Base-by-base conservation (phyloP, 2,329 filamentous ascomycete genomes). In the Acrocalymma vagum region DNA sequence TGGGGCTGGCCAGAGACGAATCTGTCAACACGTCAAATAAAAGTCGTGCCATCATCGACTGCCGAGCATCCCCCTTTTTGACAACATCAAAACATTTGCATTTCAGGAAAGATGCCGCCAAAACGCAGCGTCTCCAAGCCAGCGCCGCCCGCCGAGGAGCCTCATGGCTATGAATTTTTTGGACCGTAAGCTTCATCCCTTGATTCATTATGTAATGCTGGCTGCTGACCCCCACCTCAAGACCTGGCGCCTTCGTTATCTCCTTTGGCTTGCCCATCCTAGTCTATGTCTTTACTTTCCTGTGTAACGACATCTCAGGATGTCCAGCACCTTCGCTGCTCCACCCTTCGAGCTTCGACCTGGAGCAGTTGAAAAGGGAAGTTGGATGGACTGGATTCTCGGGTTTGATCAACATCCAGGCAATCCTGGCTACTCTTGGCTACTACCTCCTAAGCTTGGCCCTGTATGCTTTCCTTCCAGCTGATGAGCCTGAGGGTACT, bases 261-360 rank as follows among this genome's bases (percentile, higher is more conserved):
- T 88, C 88, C 6, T 86, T 95, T 59, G 85, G 86, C 41, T 83
- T 96, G 1, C 93, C 93, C 0, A 46, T 91, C 27, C 79, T 92
- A 51, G 82, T 90, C 57, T 95, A 94, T 72, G 67, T 85, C 58
- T 86, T 93, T 64, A 80, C 85, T 30, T 95, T 96, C 65, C 77
- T 87, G 60, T 96, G 93, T 80, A 97, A 96, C 74, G 92, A 97
- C 69, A 77, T 95, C 51, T 87, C 90, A 7, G 93, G 94, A 43
- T 97, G 94, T 65, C 94, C 93, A 30, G 86, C 89, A 3, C 90
- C 92, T 3, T 90, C 88, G 4, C 78, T 93, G 7, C 79, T 95
- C 24, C 78, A 80, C 54, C 91, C 88, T 21, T 84, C 80, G 41
- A 87, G 82, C 7, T 73, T 96, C 45, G 84, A 84, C 27, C 74